Evolutionary conservation across 306 rosid genomes (phyloP).

Genomic region (Macrotyloma uniflorum): DNA sequence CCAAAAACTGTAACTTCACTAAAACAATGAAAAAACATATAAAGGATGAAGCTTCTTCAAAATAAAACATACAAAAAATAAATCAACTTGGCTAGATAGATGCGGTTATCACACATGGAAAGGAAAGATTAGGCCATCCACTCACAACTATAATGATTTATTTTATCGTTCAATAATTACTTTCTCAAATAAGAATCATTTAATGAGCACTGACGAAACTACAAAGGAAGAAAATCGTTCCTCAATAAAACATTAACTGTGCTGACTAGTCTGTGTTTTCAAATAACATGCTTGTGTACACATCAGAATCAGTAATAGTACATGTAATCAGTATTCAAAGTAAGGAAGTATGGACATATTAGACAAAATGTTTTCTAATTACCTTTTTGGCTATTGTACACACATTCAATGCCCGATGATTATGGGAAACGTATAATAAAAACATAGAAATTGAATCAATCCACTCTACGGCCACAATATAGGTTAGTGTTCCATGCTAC

Average conservation of each 20-base stretch:
- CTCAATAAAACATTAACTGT: conserved; percentile 4
- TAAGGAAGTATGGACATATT: background rate
- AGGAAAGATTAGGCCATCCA: background rate
- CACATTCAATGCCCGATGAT: conserved; percentile 4
- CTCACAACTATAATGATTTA: conserved; percentile 16
- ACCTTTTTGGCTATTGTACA: background rate
- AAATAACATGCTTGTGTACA: conserved; percentile 3
- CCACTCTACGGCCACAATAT: conserved; percentile 1
- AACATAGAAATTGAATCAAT: background rate
- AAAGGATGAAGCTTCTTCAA: conserved; percentile 16
- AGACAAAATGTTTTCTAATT: conserved; percentile 21
- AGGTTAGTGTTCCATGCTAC: conserved; percentile 13
- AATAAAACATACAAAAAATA: conserved; percentile 20
- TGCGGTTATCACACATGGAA: conserved; percentile 17
- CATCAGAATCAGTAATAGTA: conserved; percentile 10
- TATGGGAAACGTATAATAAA: background rate
- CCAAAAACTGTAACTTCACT: background rate
- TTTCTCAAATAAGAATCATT: conserved; percentile 6
- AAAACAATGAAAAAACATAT: conserved; percentile 17
- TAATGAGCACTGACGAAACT: conserved; percentile 17
- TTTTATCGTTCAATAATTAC: conserved; percentile 15
- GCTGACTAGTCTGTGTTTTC: background rate
- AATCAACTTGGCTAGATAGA: conserved; percentile 11
- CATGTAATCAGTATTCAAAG: conserved; percentile 24
- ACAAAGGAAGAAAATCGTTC: conserved; percentile 21